Evolutionary conservation across 2,329 filamentous ascomycete genomes (phyloP), one percentile per base, ranked within the genome.

Genomic region (Cladorrhinum sp.): DNA sequence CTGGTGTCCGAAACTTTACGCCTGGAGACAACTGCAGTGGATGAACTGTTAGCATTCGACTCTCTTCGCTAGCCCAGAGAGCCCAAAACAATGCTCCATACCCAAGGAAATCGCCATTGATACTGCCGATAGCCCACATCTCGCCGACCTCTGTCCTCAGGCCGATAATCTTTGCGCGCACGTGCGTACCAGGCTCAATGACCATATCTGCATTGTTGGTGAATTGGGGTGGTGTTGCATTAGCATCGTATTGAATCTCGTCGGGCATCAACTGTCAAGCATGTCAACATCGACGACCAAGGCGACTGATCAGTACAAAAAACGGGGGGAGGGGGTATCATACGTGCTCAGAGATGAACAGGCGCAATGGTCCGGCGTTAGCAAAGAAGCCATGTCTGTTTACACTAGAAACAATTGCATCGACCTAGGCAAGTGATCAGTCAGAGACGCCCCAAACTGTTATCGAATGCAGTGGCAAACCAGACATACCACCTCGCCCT

Each of bases 41-140:
- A 2, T 45, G 4, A n/a, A 3, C 3, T 18, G 41, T 45, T 22
- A 45, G 41, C 41, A 45, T 20, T 20, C 41, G n/a, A 45, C n/a
- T n/a, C n/a, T 18, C 18, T n/a, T 16, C 36, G 6, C 36, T 7
- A 8, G 3, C 16, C 7, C 18, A 7, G 32, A 12, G 32, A 5
- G 16, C 7, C 36, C 8, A 22, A 20, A 16, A 22, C n/a, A 22
- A 3, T 45, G 16, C 29, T 57, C 54, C 74, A 66, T 80, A 88
- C 86, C 86, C 86, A 45, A 89, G 80, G 70, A 87, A 89, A 71
- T 89, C 86, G 72, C 89, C 93, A 77, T 96, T 96, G 79, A 99
- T 97, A 68, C 92, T 98, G 62, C 93, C 95, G 74, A 99, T 96
- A 38, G 93, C 95, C 83, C 90, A 97, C 85, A 99, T 96, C 73